Evolutionary conservation across 768 basidiomycete species (phyloP), one percentile per base, ranked within the genome.

Genomic region (Pholiota microspora): DNA sequence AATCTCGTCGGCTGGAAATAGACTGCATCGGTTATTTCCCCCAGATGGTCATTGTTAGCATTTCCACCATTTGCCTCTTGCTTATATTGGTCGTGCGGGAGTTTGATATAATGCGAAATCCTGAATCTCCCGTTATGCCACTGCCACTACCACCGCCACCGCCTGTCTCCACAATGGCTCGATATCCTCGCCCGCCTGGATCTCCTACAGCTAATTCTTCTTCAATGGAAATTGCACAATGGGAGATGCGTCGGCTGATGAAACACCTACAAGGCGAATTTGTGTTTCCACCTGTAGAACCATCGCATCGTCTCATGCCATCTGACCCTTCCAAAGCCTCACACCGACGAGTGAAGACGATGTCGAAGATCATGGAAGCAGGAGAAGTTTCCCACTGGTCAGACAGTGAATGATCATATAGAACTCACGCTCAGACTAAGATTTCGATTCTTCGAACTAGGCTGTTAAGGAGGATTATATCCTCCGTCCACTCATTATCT

Each of bases 11-110:
- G 6, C 35, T 46, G 45, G 16, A 2, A 29, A 45, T 52, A 82
- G 80, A 83, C 59, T 69, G 69, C 42, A 81, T 85, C 45, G 83
- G 81, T 1, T 81, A 76, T 64, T 83, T 84, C 62, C 80, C 82
- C 4, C 82, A 84, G 62, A 82, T 84, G 78, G 67, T 81, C 23
- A 64, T 79, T 25, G 64, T 71, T n/a, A 70, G 72, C 7, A 62
- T 73, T 1, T 77, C 75, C 8, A 69, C 70, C 13, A 65, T 79
- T 25, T 50, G 64, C n/a, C 67, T 83, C 1, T 67, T 82, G 24
- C 64, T 77, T 28, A 71, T 74, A 12, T 55, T 80, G 21, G 70
- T 74, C 12, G 67, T 70, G n/a, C 73, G 72, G 29, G 81, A 81
- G 64, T 53, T 73, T 31, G 71, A 74, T 49, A 42, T 32, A 38